A percentile compares a stretch with the other conserved stretches of the same genome.
Evolutionary conservation across 176 grass and related monocot species (phyloP).

Genomic region (Leersia perrieri): DNA sequence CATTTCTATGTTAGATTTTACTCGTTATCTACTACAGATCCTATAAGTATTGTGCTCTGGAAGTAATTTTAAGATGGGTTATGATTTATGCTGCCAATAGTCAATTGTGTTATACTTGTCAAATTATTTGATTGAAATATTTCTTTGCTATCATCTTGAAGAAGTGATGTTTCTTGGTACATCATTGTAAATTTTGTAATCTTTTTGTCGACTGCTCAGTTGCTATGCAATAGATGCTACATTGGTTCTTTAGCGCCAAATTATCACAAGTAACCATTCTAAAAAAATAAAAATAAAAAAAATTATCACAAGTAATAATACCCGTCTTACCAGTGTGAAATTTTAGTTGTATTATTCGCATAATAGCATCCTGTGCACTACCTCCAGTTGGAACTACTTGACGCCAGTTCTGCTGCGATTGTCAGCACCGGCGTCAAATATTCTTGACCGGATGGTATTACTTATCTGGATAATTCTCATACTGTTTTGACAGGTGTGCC

Average conservation of each 20-base stretch:
- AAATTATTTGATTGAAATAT: neutral
- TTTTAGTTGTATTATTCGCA: neutral
- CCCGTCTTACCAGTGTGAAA: neutral
- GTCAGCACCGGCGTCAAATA: neutral
- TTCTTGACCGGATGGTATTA: neutral
- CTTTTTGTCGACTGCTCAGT: neutral
- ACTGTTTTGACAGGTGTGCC: neutral
- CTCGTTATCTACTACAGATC: neutral
- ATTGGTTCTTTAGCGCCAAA: neutral
- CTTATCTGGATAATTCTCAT: neutral
- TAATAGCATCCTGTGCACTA: neutral
- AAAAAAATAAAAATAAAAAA: too few relatives aligned
- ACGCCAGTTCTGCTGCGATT: neutral
- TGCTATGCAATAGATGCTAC: neutral
- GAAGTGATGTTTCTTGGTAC: neutral
- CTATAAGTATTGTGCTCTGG: neutral
- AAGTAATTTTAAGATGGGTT: neutral
- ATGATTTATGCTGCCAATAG: neutral
- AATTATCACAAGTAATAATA: neutral
- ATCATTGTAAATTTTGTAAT: neutral
- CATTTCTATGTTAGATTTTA: neutral
- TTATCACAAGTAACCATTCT: neutral
- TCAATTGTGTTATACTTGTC: neutral
- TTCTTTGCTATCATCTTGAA: neutral
- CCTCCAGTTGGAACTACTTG: neutral